Conservation (phyloP, 495 filamentous ascomycete species). For the Podospora pseudopauciseta region DNA sequence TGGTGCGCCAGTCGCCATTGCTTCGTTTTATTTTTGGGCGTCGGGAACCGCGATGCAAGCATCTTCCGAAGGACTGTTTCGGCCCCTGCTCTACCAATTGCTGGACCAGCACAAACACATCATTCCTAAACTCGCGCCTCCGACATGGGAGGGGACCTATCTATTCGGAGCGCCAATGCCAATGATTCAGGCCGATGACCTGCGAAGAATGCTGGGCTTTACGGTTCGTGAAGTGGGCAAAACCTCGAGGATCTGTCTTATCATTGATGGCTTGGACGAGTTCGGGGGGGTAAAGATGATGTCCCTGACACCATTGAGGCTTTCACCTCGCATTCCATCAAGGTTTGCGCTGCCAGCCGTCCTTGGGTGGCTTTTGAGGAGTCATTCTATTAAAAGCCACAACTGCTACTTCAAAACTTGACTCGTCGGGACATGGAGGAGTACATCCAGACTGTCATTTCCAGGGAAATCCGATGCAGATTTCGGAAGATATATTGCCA, state of each 20-base stretch:
- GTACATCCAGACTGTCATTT: neutral
- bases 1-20: neutral
- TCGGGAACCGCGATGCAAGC: neutral
- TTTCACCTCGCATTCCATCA: neutral
- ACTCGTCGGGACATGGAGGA: neutral
- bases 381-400: neutral
- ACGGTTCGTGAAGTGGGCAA: neutral
- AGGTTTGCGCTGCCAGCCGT: neutral
- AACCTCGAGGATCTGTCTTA: neutral
- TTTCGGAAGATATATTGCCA: too few relatives aligned
- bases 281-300: neutral
- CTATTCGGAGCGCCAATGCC: neutral
- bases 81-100: neutral
- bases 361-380: neutral
- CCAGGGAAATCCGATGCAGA: too few relatives aligned
- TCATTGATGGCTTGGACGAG: neutral
- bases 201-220: neutral
- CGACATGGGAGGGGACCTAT: neutral
- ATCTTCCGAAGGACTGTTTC: neutral
- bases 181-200: neutral
- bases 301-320: neutral
- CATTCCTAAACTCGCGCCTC: neutral
- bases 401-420: neutral
- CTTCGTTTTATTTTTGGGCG: neutral
- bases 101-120: neutral